phyloP scores from a whole-genome alignment of 1,284 basidiomycete genomes.

The Takashimella koratensis region DNA sequence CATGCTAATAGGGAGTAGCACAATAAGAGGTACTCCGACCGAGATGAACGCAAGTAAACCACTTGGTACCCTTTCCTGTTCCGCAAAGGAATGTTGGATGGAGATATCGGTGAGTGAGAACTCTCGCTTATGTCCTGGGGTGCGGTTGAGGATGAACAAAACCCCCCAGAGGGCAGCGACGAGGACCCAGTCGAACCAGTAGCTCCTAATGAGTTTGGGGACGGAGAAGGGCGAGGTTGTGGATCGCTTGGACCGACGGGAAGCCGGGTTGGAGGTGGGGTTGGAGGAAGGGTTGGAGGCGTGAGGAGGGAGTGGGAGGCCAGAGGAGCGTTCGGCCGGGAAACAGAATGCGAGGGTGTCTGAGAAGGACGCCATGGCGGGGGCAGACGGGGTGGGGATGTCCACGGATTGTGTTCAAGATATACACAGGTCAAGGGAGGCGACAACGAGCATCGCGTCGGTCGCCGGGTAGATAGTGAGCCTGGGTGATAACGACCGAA shows the following conservation, averaged over 20 bases:
- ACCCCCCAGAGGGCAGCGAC: slow-evolving; percentile 62
- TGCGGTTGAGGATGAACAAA: slow-evolving; percentile 65
- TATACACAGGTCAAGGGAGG: too few relatives aligned
- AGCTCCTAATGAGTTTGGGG: slow-evolving; percentile 23
- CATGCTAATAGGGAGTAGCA: slow-evolving; percentile 66
- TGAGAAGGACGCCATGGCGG: slow-evolving; percentile 25
- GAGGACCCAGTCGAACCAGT: slow-evolving; percentile 57
- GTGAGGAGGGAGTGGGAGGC: slow-evolving; percentile 10
- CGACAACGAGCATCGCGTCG: too few relatives aligned
- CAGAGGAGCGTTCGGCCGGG: slow-evolving; percentile 20
- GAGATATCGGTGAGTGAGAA: slow-evolving; percentile 80
- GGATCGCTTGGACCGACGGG: background rate
- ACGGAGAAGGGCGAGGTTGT: background rate
- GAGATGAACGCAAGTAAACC: slow-evolving; percentile 65
- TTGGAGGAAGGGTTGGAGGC: slow-evolving; percentile 8
- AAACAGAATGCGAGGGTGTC: slow-evolving; percentile 36
- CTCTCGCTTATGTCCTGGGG: slow-evolving; percentile 75
- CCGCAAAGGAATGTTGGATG: slow-evolving; percentile 64
- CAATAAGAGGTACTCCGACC: slow-evolving; percentile 61
- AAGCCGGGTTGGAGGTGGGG: background rate
- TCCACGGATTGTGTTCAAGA: too few relatives aligned
- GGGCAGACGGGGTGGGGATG: background rate
- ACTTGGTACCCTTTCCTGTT: slow-evolving; percentile 79
- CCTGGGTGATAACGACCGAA: too few relatives aligned
- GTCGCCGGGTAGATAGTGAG: too few relatives aligned